Percentiles rank a stretch among this genome's conserved stretches.
Evolutionary conservation across 257 asterid species (phyloP).

Genomic region (Solanum infundibuliforme): DNA sequence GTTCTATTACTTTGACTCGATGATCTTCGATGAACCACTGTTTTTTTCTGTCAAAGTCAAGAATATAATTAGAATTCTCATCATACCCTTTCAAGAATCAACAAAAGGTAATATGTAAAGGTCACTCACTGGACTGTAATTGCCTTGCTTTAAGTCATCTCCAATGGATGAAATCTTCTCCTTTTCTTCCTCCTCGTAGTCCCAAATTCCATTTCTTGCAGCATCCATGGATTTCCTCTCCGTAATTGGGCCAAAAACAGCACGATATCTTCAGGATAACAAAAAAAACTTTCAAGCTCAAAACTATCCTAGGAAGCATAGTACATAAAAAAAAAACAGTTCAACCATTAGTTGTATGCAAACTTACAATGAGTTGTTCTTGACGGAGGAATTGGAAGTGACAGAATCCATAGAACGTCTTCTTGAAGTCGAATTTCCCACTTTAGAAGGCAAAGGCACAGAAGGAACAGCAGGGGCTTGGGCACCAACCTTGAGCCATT

Average conservation of each 20-base stretch:
- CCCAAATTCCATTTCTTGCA: slow-evolving; percentile 15
- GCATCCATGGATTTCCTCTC: slow-evolving; percentile 32
- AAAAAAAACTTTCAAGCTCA: neutral
- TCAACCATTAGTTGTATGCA: neutral
- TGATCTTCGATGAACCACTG: slow-evolving; percentile 23
- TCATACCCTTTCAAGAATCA: neutral
- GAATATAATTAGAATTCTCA: neutral
- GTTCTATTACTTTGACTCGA: slow-evolving; percentile 25
- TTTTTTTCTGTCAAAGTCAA: slow-evolving; percentile 31
- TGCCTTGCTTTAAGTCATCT: slow-evolving; percentile 18
- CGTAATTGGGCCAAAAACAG: slow-evolving; percentile 43
- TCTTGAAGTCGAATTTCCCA: slow-evolving; percentile 25
- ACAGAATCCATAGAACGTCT: slow-evolving; percentile 47
- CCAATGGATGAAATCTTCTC: slow-evolving; percentile 8
- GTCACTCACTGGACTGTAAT: slow-evolving; percentile 39
- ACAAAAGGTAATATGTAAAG: neutral
- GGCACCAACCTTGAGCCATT: slow-evolving; percentile 72
- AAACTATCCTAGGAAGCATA: neutral
- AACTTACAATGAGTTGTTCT: slow-evolving; percentile 54
- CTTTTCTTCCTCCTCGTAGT: slow-evolving; percentile 26
- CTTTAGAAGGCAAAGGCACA: slow-evolving; percentile 46
- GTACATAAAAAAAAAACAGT: neutral
- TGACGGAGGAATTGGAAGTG: slow-evolving; percentile 21
- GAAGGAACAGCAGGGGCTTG: slow-evolving; percentile 58
- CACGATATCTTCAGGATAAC: slow-evolving; percentile 31